Evolutionary conservation across 305 asterid genomes (phyloP).

Genomic region (Nicotiana rustica): DNA sequence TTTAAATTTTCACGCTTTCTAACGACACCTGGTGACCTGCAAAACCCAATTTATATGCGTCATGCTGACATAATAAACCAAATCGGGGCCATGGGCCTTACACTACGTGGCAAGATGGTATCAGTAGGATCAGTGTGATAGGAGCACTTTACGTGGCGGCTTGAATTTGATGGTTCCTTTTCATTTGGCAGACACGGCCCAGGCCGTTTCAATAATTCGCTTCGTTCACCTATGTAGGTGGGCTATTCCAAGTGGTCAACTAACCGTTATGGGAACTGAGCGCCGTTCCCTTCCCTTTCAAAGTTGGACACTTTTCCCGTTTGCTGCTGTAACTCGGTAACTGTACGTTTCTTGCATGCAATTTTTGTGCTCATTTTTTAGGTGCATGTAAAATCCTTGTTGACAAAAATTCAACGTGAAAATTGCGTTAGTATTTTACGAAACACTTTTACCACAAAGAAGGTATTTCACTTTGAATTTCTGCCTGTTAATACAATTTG

Average conservation of each 20-base stretch:
- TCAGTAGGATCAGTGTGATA: background rate
- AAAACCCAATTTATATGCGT: background rate
- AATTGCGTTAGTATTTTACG: background rate
- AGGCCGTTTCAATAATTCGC: background rate
- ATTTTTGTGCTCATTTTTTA: background rate
- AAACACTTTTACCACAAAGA: too few species aligned
- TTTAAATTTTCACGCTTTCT: too few species aligned
- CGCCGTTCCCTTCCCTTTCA: background rate
- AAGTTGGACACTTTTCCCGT: too few species aligned
- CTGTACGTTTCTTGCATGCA: background rate
- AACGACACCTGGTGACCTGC: background rate
- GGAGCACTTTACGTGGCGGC: conserved; percentile 49
- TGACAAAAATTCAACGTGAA: too few species aligned
- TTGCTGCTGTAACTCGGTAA: background rate
- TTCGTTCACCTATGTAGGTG: conserved; percentile 13
- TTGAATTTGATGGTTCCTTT: conserved; percentile 1
- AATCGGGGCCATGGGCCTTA: background rate
- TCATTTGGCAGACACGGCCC: conserved; percentile 8
- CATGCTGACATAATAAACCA: background rate
- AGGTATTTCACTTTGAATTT: too few species aligned
- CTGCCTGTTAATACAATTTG: background rate
- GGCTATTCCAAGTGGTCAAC: background rate
- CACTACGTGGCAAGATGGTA: background rate
- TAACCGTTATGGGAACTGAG: background rate
- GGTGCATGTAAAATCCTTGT: background rate